Evolutionary conservation across 75 land plant genomes (phyloP).

Genomic region (Pinus taeda): DNA sequence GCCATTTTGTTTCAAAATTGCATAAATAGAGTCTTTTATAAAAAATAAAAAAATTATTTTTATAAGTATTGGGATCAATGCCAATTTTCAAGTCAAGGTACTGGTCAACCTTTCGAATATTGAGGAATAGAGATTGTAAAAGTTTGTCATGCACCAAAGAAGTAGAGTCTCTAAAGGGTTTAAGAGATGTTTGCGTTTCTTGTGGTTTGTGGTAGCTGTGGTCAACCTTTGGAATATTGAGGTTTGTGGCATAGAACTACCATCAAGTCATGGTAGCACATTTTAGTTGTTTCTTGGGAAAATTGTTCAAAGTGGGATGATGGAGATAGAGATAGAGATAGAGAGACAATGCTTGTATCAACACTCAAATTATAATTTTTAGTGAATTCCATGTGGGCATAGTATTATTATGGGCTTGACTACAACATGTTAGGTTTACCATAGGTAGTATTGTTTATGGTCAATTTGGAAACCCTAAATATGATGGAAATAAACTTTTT

Average conservation of each 20-base stretch:
- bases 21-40: too few species aligned
- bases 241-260: slow-evolving; percentile 73
- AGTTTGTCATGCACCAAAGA: slow-evolving; percentile 44
- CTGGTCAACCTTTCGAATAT: too few species aligned
- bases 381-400: slow-evolving; percentile 61
- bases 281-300: slow-evolving; percentile 39
- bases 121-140: slow-evolving; percentile 38
- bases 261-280: slow-evolving; percentile 53
- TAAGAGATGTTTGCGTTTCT: slow-evolving; percentile 53
- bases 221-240: too few species aligned
- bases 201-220: too few species aligned
- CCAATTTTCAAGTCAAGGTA: too few species aligned
- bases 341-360: slow-evolving; percentile 49
- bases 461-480: slow-evolving; percentile 51
- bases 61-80: too few species aligned
- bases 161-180: slow-evolving; percentile 56
- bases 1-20: too few species aligned
- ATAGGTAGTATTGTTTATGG: slow-evolving; percentile 68
- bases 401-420: slow-evolving; percentile 56
- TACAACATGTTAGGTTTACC: slow-evolving; percentile 47
- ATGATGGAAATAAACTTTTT: slow-evolving; percentile 72
- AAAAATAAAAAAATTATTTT: too few species aligned
- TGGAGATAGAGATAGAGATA: slow-evolving; percentile 66
- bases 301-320: slow-evolving; percentile 75
- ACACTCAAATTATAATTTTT: slow-evolving; percentile 65